Evolutionary conservation across 106 monocot genomes (phyloP).

Genomic region (Triglochin maritima): DNA sequence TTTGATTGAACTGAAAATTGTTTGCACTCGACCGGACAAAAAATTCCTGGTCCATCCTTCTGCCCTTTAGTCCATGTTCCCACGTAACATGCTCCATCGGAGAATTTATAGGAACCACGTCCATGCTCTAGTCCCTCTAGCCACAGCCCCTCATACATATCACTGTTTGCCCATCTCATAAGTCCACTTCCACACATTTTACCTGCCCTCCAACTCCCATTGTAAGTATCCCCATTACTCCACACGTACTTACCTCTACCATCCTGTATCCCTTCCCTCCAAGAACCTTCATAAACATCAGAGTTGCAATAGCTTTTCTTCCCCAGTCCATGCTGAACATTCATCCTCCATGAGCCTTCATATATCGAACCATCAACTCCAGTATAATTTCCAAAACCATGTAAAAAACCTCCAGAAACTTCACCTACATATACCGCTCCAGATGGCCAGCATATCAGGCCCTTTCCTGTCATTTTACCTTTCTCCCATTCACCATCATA

Average conservation of each 20-base stretch:
- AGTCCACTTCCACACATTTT: conserved; percentile 83
- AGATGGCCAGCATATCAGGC: conserved; percentile 56
- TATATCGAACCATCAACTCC: conserved; percentile 60
- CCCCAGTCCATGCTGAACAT: conserved; percentile 69
- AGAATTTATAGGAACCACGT: conserved; percentile 56
- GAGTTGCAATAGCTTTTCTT: conserved; percentile 51
- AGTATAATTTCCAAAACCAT: conserved; percentile 58
- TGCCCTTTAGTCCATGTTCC: conserved; percentile 89
- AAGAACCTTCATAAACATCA: conserved; percentile 68
- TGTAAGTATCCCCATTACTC: conserved; percentile 61
- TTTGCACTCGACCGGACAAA: conserved; percentile 51
- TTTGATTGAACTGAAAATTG: conserved; percentile 20
- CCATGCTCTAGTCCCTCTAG: conserved; percentile 74
- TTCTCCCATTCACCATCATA: conserved; percentile 80
- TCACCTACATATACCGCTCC: conserved; percentile 79
- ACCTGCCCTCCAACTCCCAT: conserved; percentile 77
- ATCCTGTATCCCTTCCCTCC: conserved; percentile 82
- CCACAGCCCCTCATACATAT: conserved; percentile 70
- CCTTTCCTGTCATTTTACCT: conserved; percentile 62
- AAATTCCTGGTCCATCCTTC: conserved; percentile 77
- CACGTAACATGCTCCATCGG: conserved; percentile 55
- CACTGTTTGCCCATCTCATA: conserved; percentile 78
- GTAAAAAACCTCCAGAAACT: conserved; percentile 66
- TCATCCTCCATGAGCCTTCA: conserved; percentile 79
- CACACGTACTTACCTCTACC: conserved; percentile 70